Evolutionary conservation across 495 filamentous ascomycete genomes (phyloP).

Genomic region (Penicilliopsis zonata): DNA sequence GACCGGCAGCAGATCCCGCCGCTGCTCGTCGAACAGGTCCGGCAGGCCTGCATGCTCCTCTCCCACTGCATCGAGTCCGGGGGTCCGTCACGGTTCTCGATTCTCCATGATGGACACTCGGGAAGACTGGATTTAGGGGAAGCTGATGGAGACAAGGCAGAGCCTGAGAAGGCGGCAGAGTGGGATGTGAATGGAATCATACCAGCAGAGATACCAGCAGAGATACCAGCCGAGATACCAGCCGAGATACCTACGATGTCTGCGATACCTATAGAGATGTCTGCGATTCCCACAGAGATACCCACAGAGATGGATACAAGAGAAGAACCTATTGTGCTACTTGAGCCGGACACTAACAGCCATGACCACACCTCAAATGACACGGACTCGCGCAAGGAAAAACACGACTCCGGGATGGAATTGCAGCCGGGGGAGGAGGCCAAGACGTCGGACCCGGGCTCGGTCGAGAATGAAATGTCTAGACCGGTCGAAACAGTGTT

Average conservation of each 20-base stretch:
- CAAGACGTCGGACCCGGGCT: conserved; percentile 4
- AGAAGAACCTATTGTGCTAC: neutral
- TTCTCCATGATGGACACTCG: too few relatives aligned
- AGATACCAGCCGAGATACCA: neutral
- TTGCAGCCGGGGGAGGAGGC: conserved; percentile 11
- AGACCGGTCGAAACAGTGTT: conserved; percentile 6
- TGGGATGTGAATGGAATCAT: neutral
- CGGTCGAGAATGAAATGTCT: conserved; percentile 1
- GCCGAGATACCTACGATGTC: too few relatives aligned
- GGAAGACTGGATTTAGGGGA: too few relatives aligned
- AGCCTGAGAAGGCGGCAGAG: neutral
- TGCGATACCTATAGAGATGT: too few relatives aligned
- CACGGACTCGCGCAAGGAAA: conserved; percentile 3
- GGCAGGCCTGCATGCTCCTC: conserved; percentile 10
- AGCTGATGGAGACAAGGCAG: too few relatives aligned
- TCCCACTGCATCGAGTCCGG: conserved; percentile 11
- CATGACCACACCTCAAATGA: too few relatives aligned
- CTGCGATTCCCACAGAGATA: neutral
- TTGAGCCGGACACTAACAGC: conserved; percentile 4
- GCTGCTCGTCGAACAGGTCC: conserved; percentile 7
- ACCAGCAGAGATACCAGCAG: neutral
- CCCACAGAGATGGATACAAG: neutral
- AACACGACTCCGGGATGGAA: conserved; percentile 11
- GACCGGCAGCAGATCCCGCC: conserved; percentile 9
- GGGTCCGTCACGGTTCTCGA: conserved; percentile 1